These are phyloP conservation scores for Solanum piurae DNA, from an alignment of 257 asterid genomes.

Conservation along the genomic window DNA sequence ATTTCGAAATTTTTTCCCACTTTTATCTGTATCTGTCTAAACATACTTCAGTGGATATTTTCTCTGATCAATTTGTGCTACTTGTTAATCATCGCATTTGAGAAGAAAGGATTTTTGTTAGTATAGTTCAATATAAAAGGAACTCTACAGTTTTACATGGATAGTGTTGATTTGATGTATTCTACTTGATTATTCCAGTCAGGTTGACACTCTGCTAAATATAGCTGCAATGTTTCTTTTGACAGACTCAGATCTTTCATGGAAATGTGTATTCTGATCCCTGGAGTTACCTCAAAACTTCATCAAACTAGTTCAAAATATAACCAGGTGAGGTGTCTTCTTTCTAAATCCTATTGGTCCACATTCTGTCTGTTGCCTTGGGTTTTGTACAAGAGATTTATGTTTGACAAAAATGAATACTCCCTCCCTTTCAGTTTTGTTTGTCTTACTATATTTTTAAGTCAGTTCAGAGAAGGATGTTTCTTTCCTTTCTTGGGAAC, in stretches of 20 bases:
- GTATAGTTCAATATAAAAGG: background rate
- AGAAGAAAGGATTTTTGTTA: background rate
- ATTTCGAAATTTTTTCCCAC: background rate
- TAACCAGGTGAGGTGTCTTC: constrained; percentile 36
- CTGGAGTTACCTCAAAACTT: constrained; percentile 65
- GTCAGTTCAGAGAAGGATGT: background rate
- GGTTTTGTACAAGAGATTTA: background rate
- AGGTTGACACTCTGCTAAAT: background rate
- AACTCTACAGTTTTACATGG: background rate
- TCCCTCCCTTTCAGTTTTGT: background rate
- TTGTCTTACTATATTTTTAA: background rate
- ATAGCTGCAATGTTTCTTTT: constrained; percentile 8
- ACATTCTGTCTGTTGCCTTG: background rate
- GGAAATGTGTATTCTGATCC: constrained; percentile 93
- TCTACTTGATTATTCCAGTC: background rate
- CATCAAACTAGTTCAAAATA: constrained; percentile 38
- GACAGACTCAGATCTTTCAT: constrained; percentile 83
- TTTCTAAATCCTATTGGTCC: background rate
- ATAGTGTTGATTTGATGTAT: background rate
- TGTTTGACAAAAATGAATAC: background rate
- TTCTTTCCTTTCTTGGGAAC: background rate
- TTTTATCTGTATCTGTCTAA: background rate
- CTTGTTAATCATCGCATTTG: background rate
- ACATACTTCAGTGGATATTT: background rate
- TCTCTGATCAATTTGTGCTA: background rate